These are phyloP conservation scores for Peronospora farinosa DNA, from an alignment of 352 stramenopile species.

Conservation along the genomic window DNA sequence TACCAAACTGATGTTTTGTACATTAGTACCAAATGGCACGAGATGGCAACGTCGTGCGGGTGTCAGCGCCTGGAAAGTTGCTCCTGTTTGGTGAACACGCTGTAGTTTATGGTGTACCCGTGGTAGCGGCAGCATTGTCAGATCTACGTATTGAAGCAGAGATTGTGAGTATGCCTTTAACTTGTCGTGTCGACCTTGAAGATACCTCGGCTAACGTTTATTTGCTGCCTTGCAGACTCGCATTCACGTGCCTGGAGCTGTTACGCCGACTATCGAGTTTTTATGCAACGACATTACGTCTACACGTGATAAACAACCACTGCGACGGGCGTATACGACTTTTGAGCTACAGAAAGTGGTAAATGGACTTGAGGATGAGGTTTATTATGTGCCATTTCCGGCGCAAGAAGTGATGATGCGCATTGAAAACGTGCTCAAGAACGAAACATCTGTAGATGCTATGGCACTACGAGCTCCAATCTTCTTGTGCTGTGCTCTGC, in stretches of 20 bases:
- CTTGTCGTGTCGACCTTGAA: slow-evolving; percentile 4
- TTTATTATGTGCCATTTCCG: slow-evolving; percentile 48
- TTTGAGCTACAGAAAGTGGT: slow-evolving; percentile 30
- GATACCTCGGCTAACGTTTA: background rate
- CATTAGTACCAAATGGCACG: slow-evolving; percentile 14
- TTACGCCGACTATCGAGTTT: slow-evolving; percentile 33
- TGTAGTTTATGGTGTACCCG: slow-evolving; percentile 82
- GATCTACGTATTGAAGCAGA: slow-evolving; percentile 75
- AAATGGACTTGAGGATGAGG: slow-evolving; percentile 30
- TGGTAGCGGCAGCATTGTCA: slow-evolving; percentile 74
- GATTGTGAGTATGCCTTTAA: slow-evolving; percentile 60
- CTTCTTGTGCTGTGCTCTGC: slow-evolving; percentile 54
- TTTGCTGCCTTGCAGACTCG: slow-evolving; percentile 22
- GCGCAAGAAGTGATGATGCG: slow-evolving; percentile 32
- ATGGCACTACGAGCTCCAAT: slow-evolving; percentile 46
- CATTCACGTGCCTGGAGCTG: slow-evolving; percentile 9
- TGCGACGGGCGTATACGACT: slow-evolving; percentile 37
- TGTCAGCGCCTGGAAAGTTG: slow-evolving; percentile 83
- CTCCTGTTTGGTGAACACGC: slow-evolving; percentile 88
- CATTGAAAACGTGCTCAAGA: slow-evolving; percentile 42
- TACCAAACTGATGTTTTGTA: background rate
- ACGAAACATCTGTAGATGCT: slow-evolving; percentile 38
- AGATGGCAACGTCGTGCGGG: slow-evolving; percentile 29
- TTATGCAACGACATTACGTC: slow-evolving; percentile 51
- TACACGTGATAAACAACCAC: slow-evolving; percentile 18